Base-by-base conservation (phyloP, 1,284 basidiomycete genomes). In the Apiotrichum gamsii region DNA sequence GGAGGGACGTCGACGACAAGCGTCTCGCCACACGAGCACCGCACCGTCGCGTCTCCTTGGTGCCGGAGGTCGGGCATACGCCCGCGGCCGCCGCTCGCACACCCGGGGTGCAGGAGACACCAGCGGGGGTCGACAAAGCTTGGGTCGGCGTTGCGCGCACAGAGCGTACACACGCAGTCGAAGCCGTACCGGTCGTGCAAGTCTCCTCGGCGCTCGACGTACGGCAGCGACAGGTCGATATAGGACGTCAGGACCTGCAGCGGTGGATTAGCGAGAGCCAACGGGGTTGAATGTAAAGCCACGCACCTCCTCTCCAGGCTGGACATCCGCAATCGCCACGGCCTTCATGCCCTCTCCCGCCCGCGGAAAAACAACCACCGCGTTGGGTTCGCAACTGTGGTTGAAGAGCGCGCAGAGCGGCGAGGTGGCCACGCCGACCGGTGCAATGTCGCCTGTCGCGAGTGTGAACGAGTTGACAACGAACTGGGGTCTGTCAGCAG, bases 311-410 rank as follows among this genome's bases (percentile, higher is more conserved):
- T 91, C 81, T 14, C 78, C 80, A 0, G 76, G 64, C 2, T 61
- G 43, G 34, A 95, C 83, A 24, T 81, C 73, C 37, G 77, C 77
- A 14, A 93, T 72, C 0, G 84, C 81, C 14, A 90, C 73, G 9
- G 91, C 76, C 32, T 84, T 78, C 78, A 93, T 82, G 11, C 76
- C 64, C 2, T 45, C 46, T 11, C 55, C 58, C 1, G 70, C 72
- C 4, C 59, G 57, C 31, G 93, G 90, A 65, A 93, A 96, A 1
- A 96, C 88, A 23, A 93, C 79, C 21, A 85, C 87, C 0, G 85
- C 88, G 58, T 95, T 94, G 0, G 93, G 91, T 19, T 80, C 78
- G 62, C 93, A 97, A 0, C 89, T 87, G 64, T 97, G 93, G 61
- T 96, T 97, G 57, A 87, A 78, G 25, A 96, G 76, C 0, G 91